Conservation (phyloP, 352 stramenopile species). For the Pythium oligandrum region DNA sequence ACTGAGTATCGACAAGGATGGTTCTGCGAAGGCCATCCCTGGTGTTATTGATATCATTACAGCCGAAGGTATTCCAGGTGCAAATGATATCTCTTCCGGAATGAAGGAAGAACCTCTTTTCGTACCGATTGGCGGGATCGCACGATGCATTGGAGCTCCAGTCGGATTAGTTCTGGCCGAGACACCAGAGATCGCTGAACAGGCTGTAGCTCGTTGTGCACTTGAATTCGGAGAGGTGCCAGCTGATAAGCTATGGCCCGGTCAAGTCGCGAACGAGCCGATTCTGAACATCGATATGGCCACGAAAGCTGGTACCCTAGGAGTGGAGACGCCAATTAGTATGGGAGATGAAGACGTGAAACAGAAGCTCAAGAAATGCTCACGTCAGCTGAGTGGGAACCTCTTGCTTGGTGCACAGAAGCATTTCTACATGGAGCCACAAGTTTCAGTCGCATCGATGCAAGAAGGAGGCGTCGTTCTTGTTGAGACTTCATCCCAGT, state of each 20-base stretch:
- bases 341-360: slow-evolving; percentile 23
- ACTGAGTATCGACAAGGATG: slow-evolving; percentile 22
- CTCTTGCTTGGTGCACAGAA: slow-evolving; percentile 34
- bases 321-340: neutral
- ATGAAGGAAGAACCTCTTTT: slow-evolving; percentile 34
- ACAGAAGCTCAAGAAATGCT: slow-evolving; percentile 15
- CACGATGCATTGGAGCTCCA: slow-evolving; percentile 31
- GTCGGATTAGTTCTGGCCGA: slow-evolving; percentile 38
- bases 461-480: slow-evolving; percentile 25
- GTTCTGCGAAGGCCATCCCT: slow-evolving; percentile 11
- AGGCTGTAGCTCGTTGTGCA: slow-evolving; percentile 20
- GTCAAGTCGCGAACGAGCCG: slow-evolving; percentile 16
- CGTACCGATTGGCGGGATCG: slow-evolving; percentile 30
- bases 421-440: slow-evolving; percentile 62
- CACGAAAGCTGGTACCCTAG: slow-evolving; percentile 19
- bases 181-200: slow-evolving; percentile 23
- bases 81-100: slow-evolving; percentile 22
- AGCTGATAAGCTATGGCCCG: slow-evolving; percentile 22
- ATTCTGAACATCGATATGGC: slow-evolving; percentile 38
- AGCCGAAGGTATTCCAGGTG: slow-evolving; percentile 25
- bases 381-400: slow-evolving; percentile 12
- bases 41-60: slow-evolving; percentile 40
- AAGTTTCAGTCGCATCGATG: slow-evolving; percentile 25
- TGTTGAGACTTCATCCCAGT: slow-evolving; percentile 33
- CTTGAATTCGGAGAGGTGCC: slow-evolving; percentile 27